Base-by-base conservation (phyloP, 208 protist species). In the Phytomonas francai region DNA sequence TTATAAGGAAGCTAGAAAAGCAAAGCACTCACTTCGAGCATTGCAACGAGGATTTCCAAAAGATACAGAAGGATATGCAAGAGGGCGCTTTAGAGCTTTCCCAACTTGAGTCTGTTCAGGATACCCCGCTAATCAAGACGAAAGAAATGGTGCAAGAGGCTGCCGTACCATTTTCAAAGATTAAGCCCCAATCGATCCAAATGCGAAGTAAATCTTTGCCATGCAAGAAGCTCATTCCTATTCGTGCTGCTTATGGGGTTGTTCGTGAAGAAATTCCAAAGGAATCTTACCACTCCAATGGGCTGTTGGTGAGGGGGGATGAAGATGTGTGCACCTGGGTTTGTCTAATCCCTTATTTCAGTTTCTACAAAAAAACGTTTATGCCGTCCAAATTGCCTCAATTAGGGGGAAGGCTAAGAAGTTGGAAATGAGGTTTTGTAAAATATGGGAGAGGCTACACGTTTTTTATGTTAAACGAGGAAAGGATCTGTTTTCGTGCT, bases 251-350 rank as follows among this genome's bases (percentile, higher is more conserved):
- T 6, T 93, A 84, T 70, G 72, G 77, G 27, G 58, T 88, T 45
- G 58, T 93, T 51, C 78, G 77, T 14, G 82, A 93, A 45, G 87
- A 92, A 39, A 39, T 88, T 28, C 83, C 71, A n/a, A 67, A 71
- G 64, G 59, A 73, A 67, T 68, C 54, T n/a, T 71, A 67, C 36
- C 78, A 62, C 57, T 31, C 73, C 28, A 80, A 74, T 58, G 87
- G 88, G 29, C 57, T 85, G 59, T 92, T 83, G 87, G 71, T 63
- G n/a, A n/a, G 33, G 54, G 7, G 76, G 78, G 16, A 80, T 80
- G 71, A 67, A 76, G 14, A 76, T 91, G 42, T 84, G 79, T 59
- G 45, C 45, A 54, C 45, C 45, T 54, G 45, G 45, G 45, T 54
- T 54, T 54, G 45, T 54, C 1, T 19, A 54, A 54, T 54, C 45